These are phyloP conservation scores for Xylariaceae sp. DNA, from an alignment of 2,329 filamentous ascomycete species.

Conservation along the genomic window DNA sequence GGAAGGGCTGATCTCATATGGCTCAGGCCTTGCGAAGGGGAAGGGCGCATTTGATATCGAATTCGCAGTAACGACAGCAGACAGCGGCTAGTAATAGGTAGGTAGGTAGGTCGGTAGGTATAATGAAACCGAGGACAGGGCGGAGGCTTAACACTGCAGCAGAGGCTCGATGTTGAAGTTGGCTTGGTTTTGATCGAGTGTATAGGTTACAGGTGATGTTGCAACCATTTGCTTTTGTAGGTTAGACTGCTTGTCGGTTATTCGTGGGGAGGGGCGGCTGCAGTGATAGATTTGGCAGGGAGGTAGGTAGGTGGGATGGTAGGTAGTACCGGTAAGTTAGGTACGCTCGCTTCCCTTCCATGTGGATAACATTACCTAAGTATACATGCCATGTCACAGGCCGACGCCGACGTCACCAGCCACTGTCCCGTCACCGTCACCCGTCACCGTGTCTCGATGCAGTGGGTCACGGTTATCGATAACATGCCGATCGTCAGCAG, in stretches of 20 bases:
- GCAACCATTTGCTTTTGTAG: neutral
- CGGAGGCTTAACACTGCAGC: neutral
- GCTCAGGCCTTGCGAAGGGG: conserved; percentile 9
- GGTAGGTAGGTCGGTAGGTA: neutral
- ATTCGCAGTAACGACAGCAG: neutral
- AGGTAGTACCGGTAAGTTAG: neutral
- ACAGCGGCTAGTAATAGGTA: neutral
- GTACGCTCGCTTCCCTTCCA: too few species aligned
- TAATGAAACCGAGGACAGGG: neutral
- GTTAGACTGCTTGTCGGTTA: neutral
- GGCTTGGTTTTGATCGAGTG: neutral
- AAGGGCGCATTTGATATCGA: conserved; percentile 22
- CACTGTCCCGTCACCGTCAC: neutral
- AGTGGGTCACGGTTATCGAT: conserved; percentile 17
- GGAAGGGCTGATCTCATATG: neutral
- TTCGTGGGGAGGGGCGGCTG: neutral
- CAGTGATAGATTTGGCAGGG: neutral
- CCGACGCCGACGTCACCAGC: conserved; percentile 16
- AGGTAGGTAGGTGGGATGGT: neutral
- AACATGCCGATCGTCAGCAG: neutral
- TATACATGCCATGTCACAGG: neutral
- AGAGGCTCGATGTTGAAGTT: neutral
- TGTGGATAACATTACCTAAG: too few species aligned
- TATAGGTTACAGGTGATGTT: neutral
- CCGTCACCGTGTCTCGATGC: neutral